Evolutionary conservation across 352 stramenopile genomes (phyloP).

Genomic region (Phytopythium sindhum): DNA sequence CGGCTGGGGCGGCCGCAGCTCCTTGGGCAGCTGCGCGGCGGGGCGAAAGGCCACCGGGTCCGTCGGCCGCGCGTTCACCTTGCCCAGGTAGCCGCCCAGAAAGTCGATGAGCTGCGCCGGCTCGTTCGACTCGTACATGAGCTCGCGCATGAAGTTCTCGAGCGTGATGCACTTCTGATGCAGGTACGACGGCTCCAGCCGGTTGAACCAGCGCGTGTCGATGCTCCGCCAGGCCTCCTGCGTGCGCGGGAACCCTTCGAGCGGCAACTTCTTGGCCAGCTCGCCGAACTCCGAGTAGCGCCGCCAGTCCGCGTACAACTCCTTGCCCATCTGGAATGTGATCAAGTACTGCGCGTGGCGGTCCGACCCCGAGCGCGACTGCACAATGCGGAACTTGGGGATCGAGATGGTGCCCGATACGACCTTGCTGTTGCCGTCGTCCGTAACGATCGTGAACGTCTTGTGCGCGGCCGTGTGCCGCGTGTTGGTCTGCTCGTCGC

Average conservation of each 20-base stretch:
- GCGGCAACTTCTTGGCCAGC: slow-evolving; percentile 72
- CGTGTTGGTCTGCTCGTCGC: slow-evolving; percentile 82
- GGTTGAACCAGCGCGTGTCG: slow-evolving; percentile 87
- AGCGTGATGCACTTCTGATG: slow-evolving; percentile 87
- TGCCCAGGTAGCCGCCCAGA: slow-evolving; percentile 69
- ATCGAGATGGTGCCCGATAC: slow-evolving; percentile 78
- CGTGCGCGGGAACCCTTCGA: slow-evolving; percentile 49
- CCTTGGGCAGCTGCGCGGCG: slow-evolving; percentile 79
- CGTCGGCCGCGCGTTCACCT: slow-evolving; percentile 70
- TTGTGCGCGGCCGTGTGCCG: slow-evolving; percentile 84
- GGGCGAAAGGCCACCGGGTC: slow-evolving; percentile 62
- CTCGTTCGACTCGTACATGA: slow-evolving; percentile 87
- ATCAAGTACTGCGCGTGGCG: slow-evolving; percentile 87
- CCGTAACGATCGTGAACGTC: slow-evolving; percentile 68
- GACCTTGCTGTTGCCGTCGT: slow-evolving; percentile 75
- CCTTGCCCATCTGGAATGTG: slow-evolving; percentile 82
- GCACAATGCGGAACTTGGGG: slow-evolving; percentile 87
- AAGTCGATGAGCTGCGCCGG: slow-evolving; percentile 73
- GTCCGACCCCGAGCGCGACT: slow-evolving; percentile 72
- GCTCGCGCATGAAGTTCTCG: slow-evolving; percentile 84
- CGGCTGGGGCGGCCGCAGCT: slow-evolving; percentile 91
- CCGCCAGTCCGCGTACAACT: slow-evolving; percentile 83
- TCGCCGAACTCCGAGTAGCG: slow-evolving; percentile 88
- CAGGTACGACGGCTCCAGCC: slow-evolving; percentile 81
- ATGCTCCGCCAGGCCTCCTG: slow-evolving; percentile 68